Evolutionary conservation across 129 eudicot genomes (phyloP).

Genomic region (Dittrichia graveolens): DNA sequence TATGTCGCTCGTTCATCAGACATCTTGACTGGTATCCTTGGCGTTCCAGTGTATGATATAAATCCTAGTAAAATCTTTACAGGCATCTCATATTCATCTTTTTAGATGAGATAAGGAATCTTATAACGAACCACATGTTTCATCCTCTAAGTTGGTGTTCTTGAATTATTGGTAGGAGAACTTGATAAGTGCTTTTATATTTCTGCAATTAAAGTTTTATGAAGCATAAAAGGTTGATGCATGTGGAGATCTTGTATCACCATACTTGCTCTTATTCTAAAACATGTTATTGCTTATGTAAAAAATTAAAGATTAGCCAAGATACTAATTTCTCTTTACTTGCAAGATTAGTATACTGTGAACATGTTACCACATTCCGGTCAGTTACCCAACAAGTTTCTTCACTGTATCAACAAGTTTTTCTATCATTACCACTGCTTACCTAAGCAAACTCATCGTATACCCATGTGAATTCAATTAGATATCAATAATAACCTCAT

Average conservation of each 20-base stretch:
- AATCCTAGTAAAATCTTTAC: conserved; percentile 7
- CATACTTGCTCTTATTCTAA: too few relatives aligned
- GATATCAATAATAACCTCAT: too few relatives aligned
- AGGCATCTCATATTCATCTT: conserved; percentile 22
- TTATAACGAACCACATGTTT: background rate
- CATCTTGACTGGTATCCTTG: conserved; percentile 78
- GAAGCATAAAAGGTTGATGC: background rate
- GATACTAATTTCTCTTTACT: too few relatives aligned
- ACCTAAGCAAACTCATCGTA: too few relatives aligned
- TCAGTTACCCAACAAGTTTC: too few relatives aligned
- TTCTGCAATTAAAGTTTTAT: background rate
- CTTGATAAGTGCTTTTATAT: conserved; percentile 2
- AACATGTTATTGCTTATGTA: too few relatives aligned
- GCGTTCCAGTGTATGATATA: conserved; percentile 77
- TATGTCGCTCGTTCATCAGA: conserved; percentile 98
- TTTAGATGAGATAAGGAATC: conserved; percentile 19
- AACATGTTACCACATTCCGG: too few relatives aligned
- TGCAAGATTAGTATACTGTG: too few relatives aligned
- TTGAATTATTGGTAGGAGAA: background rate
- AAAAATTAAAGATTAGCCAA: too few relatives aligned
- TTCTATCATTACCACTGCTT: too few relatives aligned
- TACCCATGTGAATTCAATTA: too few relatives aligned
- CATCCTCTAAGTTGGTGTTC: conserved; percentile 1
- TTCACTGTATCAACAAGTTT: too few relatives aligned
- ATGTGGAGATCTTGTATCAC: background rate